These are phyloP conservation scores for Discostella stelligera DNA, from an alignment of 352 stramenopile species.

Conservation along the genomic window DNA sequence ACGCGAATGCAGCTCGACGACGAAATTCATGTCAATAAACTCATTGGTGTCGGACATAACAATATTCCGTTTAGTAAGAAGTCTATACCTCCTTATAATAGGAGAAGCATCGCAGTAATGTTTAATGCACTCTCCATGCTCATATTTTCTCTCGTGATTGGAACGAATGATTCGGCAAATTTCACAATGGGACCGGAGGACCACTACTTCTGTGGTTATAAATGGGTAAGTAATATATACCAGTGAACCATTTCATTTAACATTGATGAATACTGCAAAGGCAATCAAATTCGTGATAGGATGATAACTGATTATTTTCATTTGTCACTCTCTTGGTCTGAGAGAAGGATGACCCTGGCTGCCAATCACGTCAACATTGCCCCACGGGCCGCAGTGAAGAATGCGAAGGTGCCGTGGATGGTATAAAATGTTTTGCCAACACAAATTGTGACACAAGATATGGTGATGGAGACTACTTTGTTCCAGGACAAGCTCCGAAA, in stretches of 20 bases:
- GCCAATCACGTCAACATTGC: slow-evolving; percentile 47
- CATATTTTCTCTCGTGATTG: slow-evolving; percentile 9
- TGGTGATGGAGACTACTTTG: slow-evolving; percentile 39
- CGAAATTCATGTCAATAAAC: neutral
- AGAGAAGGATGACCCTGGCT: slow-evolving; percentile 51
- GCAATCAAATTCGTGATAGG: too few species aligned
- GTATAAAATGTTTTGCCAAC: slow-evolving; percentile 51
- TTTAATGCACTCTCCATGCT: neutral
- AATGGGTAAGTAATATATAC: too few species aligned
- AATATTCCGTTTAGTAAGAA: neutral
- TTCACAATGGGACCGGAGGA: slow-evolving; percentile 49
- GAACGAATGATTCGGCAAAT: neutral
- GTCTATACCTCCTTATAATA: neutral
- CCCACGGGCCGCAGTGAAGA: slow-evolving; percentile 40
- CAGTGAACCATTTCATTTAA: too few species aligned
- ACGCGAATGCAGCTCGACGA: neutral
- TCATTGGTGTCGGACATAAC: neutral
- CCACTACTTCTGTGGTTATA: slow-evolving; percentile 54
- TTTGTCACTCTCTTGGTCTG: too few species aligned
- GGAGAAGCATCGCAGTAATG: neutral
- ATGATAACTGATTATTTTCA: too few species aligned
- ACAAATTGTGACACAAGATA: slow-evolving; percentile 43
- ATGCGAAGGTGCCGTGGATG: slow-evolving; percentile 37
- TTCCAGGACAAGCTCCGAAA: slow-evolving; percentile 23
- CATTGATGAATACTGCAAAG: too few species aligned